These are phyloP conservation scores for Boletus sp. DNA, from an alignment of 768 basidiomycete species.

Conservation along the genomic window DNA sequence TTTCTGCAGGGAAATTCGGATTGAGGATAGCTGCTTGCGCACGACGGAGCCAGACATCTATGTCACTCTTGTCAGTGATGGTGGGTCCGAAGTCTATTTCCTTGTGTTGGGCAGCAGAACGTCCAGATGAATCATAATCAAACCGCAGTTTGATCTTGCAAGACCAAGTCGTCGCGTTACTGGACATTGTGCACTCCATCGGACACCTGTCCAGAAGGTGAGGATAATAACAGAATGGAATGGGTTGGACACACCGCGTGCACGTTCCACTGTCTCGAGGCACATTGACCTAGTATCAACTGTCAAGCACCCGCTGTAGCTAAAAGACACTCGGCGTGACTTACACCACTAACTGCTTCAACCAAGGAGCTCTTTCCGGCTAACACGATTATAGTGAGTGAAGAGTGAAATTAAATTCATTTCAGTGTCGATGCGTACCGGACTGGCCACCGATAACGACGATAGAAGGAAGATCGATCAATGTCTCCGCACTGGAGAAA, in stretches of 20 bases:
- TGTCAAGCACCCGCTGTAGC: background rate
- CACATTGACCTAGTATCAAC: slow-evolving; percentile 46
- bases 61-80: slow-evolving; percentile 28
- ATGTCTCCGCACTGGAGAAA: slow-evolving; percentile 32
- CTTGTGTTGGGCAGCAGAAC: background rate
- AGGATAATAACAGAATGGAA: background rate
- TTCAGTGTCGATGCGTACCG: slow-evolving; percentile 30
- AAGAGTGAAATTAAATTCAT: background rate
- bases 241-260: slow-evolving; percentile 39
- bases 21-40: slow-evolving; percentile 46
- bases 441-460: slow-evolving; percentile 58
- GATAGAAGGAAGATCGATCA: slow-evolving; percentile 48
- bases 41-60: slow-evolving; percentile 44
- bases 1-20: slow-evolving; percentile 10
- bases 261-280: slow-evolving; percentile 62
- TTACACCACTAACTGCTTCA: slow-evolving; percentile 53
- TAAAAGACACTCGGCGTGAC: slow-evolving; percentile 8
- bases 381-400: slow-evolving; percentile 17
- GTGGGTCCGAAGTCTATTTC: slow-evolving; percentile 28
- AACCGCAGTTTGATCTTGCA: slow-evolving; percentile 44
- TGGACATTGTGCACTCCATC: slow-evolving; percentile 50
- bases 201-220: slow-evolving; percentile 40
- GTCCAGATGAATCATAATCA: slow-evolving; percentile 31
- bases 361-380: slow-evolving; percentile 61
- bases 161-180: slow-evolving; percentile 36